A percentile compares a stretch with the other conserved stretches of the same genome.
Evolutionary conservation across 2,329 filamentous ascomycete species (phyloP).

Genomic region (Coniochaeta ligniaria): DNA sequence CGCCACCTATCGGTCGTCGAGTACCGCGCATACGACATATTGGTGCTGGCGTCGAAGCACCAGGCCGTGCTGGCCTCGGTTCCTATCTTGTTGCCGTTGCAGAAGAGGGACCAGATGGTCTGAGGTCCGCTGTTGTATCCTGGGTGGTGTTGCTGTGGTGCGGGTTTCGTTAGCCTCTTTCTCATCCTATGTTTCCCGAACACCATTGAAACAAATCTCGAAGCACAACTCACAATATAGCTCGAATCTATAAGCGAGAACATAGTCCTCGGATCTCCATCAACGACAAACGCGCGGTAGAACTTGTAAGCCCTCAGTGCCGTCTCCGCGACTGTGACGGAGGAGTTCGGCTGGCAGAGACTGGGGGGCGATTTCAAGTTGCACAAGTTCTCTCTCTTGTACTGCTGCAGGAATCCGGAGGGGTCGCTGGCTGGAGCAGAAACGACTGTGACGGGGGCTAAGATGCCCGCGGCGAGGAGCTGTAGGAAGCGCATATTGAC

Average conservation of each 20-base stretch:
- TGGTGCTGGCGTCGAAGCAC: conserved; percentile 30
- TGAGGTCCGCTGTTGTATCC: conserved; percentile 26
- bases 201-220: background rate
- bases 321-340: conserved; percentile 27
- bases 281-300: conserved; percentile 31
- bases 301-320: conserved; percentile 29
- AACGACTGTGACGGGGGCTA: background rate
- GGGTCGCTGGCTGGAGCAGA: background rate
- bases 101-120: conserved; percentile 30
- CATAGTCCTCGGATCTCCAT: conserved; percentile 30
- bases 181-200: background rate
- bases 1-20: conserved; percentile 27
- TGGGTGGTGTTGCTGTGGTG: conserved; percentile 26
- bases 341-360: conserved; percentile 25
- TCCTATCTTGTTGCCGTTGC: conserved; percentile 25
- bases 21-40: conserved; percentile 32
- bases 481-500: background rate
- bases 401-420: background rate
- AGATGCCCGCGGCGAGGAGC: background rate
- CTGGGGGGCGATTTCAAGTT: conserved; percentile 23
- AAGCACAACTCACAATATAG: conserved; percentile 21
- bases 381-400: conserved; percentile 29
- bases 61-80: conserved; percentile 23
- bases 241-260: conserved; percentile 30
- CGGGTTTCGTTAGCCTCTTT: background rate